These are phyloP conservation scores for Pythium folliculosum DNA, from an alignment of 352 stramenopile genomes.

Conservation along the genomic window DNA sequence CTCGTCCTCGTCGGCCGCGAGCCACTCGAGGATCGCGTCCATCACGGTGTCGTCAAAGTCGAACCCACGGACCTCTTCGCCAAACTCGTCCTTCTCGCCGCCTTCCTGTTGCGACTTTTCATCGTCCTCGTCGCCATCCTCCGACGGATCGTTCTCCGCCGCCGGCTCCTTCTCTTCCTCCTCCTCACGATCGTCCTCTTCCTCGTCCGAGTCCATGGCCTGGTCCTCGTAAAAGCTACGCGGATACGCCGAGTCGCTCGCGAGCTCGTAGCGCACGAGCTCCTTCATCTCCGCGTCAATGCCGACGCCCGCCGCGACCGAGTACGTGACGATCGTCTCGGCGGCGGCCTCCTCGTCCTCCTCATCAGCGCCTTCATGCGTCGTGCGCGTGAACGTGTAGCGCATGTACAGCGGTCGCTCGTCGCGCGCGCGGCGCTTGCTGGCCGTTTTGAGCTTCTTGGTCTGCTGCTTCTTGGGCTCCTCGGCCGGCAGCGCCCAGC, in stretches of 20 bases:
- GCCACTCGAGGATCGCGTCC: conserved; percentile 49
- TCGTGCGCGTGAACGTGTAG: conserved; percentile 54
- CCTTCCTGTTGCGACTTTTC: conserved; percentile 20
- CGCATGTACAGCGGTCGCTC: conserved; percentile 39
- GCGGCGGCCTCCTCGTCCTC: conserved; percentile 19
- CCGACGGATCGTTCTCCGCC: conserved; percentile 7
- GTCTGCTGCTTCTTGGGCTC: conserved; percentile 16
- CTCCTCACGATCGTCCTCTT: conserved; percentile 16
- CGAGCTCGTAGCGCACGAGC: conserved; percentile 64
- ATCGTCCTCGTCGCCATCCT: conserved; percentile 20
- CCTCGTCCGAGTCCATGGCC: conserved; percentile 31
- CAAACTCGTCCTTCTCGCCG: conserved; percentile 39
- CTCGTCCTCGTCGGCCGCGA: conserved; percentile 48
- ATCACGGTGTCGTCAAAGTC: conserved; percentile 61
- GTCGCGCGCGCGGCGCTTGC: conserved; percentile 41
- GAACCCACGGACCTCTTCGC: conserved; percentile 57
- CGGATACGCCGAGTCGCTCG: conserved; percentile 54
- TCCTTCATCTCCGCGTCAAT: conserved; percentile 40
- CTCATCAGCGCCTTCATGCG: conserved; percentile 6
- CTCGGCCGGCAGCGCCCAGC: conserved; percentile 42
- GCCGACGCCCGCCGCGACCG: conserved; percentile 43
- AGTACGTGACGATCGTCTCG: conserved; percentile 56
- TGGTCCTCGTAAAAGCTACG: conserved; percentile 72
- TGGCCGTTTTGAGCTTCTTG: conserved; percentile 5
- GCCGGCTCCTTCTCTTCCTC: conserved; percentile 14